A percentile compares a stretch with the other conserved stretches of the same genome.
These are phyloP conservation scores for Rhododendron molle DNA, from an alignment of 148 eudicot genomes.

Conservation along the genomic window DNA sequence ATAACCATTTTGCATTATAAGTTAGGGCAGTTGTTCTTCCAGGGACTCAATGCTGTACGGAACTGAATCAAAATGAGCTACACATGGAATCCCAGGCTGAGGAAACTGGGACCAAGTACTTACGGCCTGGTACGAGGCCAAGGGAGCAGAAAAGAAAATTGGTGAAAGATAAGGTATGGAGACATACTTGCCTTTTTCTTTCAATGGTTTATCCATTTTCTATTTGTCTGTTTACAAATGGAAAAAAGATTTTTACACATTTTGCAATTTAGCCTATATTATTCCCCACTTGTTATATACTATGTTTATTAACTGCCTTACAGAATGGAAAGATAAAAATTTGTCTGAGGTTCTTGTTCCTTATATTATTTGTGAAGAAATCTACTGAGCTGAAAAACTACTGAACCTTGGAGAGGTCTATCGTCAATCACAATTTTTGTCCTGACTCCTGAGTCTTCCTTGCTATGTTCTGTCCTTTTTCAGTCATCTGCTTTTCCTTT, in stretches of 20 bases:
- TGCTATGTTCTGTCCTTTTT: background rate
- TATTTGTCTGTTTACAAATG: background rate
- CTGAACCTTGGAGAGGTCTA: background rate
- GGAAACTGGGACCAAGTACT: constrained; percentile 15
- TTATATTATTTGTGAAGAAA: background rate
- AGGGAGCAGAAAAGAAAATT: constrained; percentile 38
- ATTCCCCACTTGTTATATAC: background rate
- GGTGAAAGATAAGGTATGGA: constrained; percentile 41
- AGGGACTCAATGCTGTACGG: constrained; percentile 27
- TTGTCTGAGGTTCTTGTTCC: background rate
- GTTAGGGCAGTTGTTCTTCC: constrained; percentile 1
- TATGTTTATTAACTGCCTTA: background rate
- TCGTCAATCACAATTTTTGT: background rate
- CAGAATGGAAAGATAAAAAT: background rate
- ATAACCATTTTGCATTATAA: background rate
- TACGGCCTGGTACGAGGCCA: constrained; percentile 15
- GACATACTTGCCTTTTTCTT: background rate
- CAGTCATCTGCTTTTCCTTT: background rate
- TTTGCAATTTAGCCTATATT: background rate
- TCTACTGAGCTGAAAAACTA: background rate
- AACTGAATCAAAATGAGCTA: constrained; percentile 17
- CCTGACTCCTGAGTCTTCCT: background rate
- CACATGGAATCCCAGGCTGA: constrained; percentile 14
- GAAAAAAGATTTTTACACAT: background rate
- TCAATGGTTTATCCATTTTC: background rate